These are phyloP conservation scores for Alternaria gaisen DNA, from an alignment of 2,329 filamentous ascomycete species.

Conservation along the genomic window DNA sequence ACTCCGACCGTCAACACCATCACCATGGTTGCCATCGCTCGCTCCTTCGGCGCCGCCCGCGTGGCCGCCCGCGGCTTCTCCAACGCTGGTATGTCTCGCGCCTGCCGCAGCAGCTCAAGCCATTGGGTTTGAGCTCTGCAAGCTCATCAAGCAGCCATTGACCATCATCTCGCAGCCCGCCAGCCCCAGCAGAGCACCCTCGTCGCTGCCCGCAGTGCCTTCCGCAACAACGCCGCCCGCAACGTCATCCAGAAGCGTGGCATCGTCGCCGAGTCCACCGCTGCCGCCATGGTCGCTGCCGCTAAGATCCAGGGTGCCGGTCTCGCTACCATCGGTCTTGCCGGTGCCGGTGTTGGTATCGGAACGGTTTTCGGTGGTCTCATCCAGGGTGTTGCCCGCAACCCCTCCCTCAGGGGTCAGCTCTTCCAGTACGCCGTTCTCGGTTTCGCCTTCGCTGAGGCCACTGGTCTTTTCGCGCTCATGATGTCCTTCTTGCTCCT, in stretches of 20 bases:
- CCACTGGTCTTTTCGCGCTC: conserved; percentile 73
- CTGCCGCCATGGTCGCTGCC: conserved; percentile 54
- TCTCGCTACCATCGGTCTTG: conserved; percentile 86
- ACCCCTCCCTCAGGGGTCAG: conserved; percentile 93
- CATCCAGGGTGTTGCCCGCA: conserved; percentile 88
- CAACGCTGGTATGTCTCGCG: conserved; percentile 51
- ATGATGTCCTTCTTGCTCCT: conserved; percentile 58
- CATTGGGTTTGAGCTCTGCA: conserved; percentile 39
- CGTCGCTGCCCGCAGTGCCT: conserved; percentile 52
- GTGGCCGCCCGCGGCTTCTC: conserved; percentile 52
- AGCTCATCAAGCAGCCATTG: conserved; percentile 44
- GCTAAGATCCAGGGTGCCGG: conserved; percentile 55
- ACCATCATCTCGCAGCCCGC: conserved; percentile 44
- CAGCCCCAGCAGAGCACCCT: conserved; percentile 50
- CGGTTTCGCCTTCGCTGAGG: conserved; percentile 94
- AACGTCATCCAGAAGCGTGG: conserved; percentile 53
- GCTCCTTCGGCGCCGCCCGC: conserved; percentile 52
- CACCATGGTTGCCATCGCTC: conserved; percentile 54
- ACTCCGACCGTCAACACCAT: conserved; percentile 46
- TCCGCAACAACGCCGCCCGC: conserved; percentile 53
- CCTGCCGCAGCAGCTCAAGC: conserved; percentile 44
- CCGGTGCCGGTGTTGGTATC: conserved; percentile 93
- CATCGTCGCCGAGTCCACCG: conserved; percentile 54
- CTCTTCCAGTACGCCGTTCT: conserved; percentile 97
- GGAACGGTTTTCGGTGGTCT: conserved; percentile 93